These are phyloP conservation scores for Rhodotorula kratochvilovae DNA, from an alignment of 768 basidiomycete genomes.

Conservation along the genomic window DNA sequence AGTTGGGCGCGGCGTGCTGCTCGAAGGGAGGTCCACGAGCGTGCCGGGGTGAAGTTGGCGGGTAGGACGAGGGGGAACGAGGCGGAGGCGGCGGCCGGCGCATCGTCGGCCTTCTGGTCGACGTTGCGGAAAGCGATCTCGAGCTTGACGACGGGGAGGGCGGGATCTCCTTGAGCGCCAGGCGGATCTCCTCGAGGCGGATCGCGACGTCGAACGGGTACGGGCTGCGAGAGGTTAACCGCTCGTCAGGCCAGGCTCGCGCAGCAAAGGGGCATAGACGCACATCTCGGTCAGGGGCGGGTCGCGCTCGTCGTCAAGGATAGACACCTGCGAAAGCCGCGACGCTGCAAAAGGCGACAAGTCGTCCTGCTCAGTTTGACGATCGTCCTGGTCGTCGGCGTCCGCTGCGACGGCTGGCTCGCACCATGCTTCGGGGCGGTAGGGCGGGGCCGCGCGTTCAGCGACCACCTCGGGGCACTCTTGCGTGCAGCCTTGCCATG, in stretches of 20 bases:
- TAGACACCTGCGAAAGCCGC: neutral
- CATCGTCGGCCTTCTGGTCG: neutral
- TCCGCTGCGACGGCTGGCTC: neutral
- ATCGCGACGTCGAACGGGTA: neutral
- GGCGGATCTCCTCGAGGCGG: neutral
- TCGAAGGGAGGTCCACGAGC: neutral
- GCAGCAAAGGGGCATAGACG: no score
- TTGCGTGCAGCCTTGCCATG: neutral
- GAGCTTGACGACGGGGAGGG: neutral
- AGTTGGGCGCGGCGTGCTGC: no score
- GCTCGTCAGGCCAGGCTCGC: no score
- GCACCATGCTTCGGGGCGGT: neutral
- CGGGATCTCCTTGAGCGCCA: neutral
- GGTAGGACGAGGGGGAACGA: neutral
- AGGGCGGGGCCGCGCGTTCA: neutral
- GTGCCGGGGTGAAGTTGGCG: neutral
- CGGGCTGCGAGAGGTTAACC: neutral
- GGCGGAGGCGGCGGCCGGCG: neutral
- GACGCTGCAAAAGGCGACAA: neutral
- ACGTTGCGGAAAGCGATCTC: neutral
- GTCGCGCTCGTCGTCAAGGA: no score
- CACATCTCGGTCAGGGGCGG: neutral
- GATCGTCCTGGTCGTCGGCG: neutral
- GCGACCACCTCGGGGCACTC: neutral
- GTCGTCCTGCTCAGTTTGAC: neutral